phyloP scores from a whole-genome alignment of 2,329 filamentous ascomycete genomes.

The Plenodomus biglobosus region DNA sequence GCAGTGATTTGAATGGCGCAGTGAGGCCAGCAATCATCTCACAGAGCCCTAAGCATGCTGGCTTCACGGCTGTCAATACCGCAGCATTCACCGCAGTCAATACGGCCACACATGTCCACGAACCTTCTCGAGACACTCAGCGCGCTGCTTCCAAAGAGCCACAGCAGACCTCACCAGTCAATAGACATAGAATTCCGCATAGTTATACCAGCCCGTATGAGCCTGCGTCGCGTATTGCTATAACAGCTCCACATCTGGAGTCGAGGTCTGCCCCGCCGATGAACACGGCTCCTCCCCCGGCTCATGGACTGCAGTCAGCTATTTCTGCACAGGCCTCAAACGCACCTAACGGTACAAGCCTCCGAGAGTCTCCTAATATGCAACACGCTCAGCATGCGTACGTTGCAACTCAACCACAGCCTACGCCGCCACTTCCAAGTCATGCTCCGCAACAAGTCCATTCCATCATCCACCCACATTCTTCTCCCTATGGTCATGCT shows the following conservation, averaged over 20 bases:
- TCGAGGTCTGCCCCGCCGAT: conserved; percentile 17
- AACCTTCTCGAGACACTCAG: conserved; percentile 14
- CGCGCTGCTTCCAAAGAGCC: conserved; percentile 17
- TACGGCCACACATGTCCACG: conserved; percentile 15
- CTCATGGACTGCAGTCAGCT: conserved; percentile 14
- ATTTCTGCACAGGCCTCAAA: conserved; percentile 18
- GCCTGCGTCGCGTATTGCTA: conserved; percentile 18
- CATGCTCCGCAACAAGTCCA: conserved; percentile 9
- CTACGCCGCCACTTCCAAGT: conserved; percentile 8
- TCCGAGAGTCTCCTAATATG: conserved; percentile 25
- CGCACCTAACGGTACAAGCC: conserved; percentile 15
- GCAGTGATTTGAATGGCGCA: conserved; percentile 33
- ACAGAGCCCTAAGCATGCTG: conserved; percentile 13
- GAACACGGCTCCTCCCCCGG: conserved; percentile 6
- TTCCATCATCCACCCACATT: conserved; percentile 8
- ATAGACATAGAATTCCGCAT: conserved; percentile 16
- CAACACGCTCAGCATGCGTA: conserved; percentile 20
- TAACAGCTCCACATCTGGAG: conserved; percentile 14
- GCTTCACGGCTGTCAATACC: conserved; percentile 26
- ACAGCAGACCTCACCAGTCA: conserved; percentile 12
- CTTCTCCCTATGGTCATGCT: conserved; percentile 11
- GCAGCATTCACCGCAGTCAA: conserved; percentile 32
- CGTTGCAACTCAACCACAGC: conserved; percentile 21
- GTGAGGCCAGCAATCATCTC: conserved; percentile 16
- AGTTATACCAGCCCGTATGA: conserved; percentile 38